Evolutionary conservation across 768 basidiomycete genomes (phyloP).

Genomic region (Solioccasus polychromus): DNA sequence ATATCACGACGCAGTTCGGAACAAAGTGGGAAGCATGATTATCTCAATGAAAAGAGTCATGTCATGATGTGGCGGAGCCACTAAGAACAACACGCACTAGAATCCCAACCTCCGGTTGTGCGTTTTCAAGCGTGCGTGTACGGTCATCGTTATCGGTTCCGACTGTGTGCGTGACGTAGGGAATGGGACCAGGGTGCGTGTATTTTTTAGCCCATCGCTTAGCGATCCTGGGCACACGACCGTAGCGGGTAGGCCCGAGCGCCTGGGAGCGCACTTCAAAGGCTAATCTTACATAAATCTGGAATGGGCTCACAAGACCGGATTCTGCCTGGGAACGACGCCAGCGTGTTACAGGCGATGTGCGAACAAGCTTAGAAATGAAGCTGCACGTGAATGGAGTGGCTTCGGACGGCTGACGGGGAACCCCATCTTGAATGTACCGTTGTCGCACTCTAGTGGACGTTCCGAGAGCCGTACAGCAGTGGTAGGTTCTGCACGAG

Average conservation of each 20-base stretch:
- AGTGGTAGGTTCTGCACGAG: too few species aligned
- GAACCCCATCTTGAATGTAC: background rate
- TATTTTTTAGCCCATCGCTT: background rate
- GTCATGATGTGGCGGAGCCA: too few species aligned
- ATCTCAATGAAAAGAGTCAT: too few species aligned
- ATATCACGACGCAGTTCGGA: background rate
- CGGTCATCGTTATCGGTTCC: background rate
- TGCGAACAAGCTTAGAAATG: background rate
- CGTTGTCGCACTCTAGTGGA: too few species aligned
- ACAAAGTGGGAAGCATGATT: too few species aligned
- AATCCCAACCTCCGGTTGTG: too few species aligned
- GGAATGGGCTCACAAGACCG: background rate
- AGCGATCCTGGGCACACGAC: background rate
- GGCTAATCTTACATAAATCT: background rate
- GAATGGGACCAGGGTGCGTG: background rate
- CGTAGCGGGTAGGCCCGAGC: background rate
- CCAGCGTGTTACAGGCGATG: background rate
- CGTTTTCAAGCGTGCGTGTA: too few species aligned
- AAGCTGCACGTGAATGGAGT: background rate
- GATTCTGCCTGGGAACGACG: conserved; percentile 3
- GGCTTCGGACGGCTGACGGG: background rate
- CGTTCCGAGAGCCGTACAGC: too few species aligned
- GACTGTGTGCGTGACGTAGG: background rate
- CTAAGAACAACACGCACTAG: too few species aligned
- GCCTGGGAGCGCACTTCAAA: background rate